Evolutionary conservation across 768 basidiomycete species (phyloP), one percentile per base, ranked within the genome.

Genomic region (Boletus vermiculosoides): DNA sequence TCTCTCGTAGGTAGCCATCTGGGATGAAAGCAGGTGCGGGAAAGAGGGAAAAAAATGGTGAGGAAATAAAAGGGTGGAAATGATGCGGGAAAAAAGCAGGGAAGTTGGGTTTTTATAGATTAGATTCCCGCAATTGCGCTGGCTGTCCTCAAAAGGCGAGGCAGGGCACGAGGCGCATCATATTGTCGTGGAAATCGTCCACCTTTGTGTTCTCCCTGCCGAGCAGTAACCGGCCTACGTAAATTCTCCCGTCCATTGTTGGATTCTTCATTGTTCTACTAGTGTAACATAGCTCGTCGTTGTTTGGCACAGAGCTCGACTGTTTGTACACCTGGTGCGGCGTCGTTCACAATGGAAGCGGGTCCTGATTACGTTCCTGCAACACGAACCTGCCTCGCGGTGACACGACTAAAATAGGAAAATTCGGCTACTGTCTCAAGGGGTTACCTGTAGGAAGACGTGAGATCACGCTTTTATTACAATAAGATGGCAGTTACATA

Each of bases 161-260:
- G 78, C 76, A 57, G 63, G 75, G 70, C 80, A 79, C 79, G 79
- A 82, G 83, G 82, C 79, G 59, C 69, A 51, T 64, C 56, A 51
- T 64, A 59, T 63, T 51, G 52, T 37, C 58, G 64, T 62, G 67
- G 67, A 62, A 68, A 57, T 56, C 41, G 47, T 53, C 64, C 50
- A 48, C 52, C 52, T 30, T 59, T 70, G 62, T 64, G 52, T 42
- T 52, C 54, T 48, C 20, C 37, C 55, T 56, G 50, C 63, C 63
- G 54, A 63, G 22, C 44, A 62, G 39, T 40, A 41, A 30, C 41
- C 40, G 7, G 37, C 42, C 47, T 40, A 65, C 57, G 57, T 66
- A 59, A 60, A 60, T 23, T 44, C 42, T 41, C 37, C 41, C 44
- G 37, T 33, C 41, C 11, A 37, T 28, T 9, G 30, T 33, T 25